A percentile compares a stretch with the other conserved stretches of the same genome.
phyloP scores from a whole-genome alignment of 2,329 filamentous ascomycete genomes.

The Aureobasidium pullulans region DNA sequence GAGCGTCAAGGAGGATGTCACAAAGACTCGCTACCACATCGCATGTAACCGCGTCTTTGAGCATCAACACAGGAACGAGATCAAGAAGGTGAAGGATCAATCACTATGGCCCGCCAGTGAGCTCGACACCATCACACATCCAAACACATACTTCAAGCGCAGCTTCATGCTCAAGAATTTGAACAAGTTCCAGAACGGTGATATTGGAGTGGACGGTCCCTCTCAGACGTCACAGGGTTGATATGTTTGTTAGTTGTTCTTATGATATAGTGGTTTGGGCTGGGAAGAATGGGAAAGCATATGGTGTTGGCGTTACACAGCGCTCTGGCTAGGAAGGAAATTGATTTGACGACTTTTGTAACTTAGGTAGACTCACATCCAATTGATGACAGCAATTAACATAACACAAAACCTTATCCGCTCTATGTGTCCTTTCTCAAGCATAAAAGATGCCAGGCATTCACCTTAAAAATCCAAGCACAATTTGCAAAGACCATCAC shows the following conservation, averaged over 20 bases:
- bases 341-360: background rate
- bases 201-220: conserved; percentile 29
- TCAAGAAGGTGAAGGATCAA: conserved; percentile 45
- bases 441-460: too few relatives aligned
- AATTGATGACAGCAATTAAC: background rate
- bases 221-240: background rate
- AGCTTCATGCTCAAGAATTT: conserved; percentile 84
- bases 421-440: too few relatives aligned
- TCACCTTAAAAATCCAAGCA: too few relatives aligned
- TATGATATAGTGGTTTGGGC: background rate
- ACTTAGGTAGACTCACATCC: background rate
- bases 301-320: background rate
- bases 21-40: conserved; percentile 83
- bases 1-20: conserved; percentile 81
- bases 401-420: too few relatives aligned
- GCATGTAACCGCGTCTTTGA: conserved; percentile 97
- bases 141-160: conserved; percentile 96
- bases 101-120: conserved; percentile 52
- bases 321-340: background rate
- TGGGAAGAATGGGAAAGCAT: background rate
- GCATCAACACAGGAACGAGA: conserved; percentile 60
- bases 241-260: background rate
- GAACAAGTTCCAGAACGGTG: conserved; percentile 37
- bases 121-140: conserved; percentile 91
- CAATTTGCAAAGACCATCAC: too few relatives aligned